A percentile compares a stretch with the other conserved stretches of the same genome.
These are phyloP conservation scores for Lasiosphaeriaceae sp. DNA, from an alignment of 495 filamentous ascomycete species.

Conservation along the genomic window DNA sequence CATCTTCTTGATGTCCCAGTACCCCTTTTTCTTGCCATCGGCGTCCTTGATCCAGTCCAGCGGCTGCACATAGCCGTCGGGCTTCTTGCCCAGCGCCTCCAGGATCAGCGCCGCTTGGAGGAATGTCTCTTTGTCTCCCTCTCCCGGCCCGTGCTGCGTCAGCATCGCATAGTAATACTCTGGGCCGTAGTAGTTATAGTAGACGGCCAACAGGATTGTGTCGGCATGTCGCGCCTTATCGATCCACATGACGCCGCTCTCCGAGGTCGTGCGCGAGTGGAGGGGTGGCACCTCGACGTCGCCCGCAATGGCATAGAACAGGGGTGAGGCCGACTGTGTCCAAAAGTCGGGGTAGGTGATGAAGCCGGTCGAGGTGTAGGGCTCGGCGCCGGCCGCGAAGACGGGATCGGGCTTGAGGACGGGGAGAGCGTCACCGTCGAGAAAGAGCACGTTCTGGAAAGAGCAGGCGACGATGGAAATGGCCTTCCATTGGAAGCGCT, in stretches of 20 bases:
- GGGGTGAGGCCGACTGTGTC: conserved; percentile 47
- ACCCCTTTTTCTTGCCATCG: conserved; percentile 22
- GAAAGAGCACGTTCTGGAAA: conserved; percentile 58
- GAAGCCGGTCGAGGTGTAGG: conserved; percentile 50
- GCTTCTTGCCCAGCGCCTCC: conserved; percentile 24
- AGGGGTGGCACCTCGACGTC: conserved; percentile 30
- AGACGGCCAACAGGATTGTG: conserved; percentile 53
- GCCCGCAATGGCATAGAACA: conserved; percentile 53
- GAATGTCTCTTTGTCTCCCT: conserved; percentile 67
- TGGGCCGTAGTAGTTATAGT: conserved; percentile 62
- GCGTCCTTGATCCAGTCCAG: conserved; percentile 13
- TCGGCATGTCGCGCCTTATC: conserved; percentile 50
- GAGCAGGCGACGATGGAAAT: conserved; percentile 58
- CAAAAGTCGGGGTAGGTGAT: conserved; percentile 65
- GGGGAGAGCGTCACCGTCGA: conserved; percentile 59
- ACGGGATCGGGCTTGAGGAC: conserved; percentile 49
- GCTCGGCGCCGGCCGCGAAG: conserved; percentile 38
- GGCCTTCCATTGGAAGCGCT: conserved; percentile 56
- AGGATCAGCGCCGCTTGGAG: conserved; percentile 51
- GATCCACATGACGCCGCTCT: conserved; percentile 56
- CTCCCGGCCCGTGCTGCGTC: conserved; percentile 51
- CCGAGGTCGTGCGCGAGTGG: conserved; percentile 39
- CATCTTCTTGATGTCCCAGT: conserved; percentile 43
- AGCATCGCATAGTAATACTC: conserved; percentile 56
- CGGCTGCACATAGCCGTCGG: conserved; percentile 2